phyloP scores from a whole-genome alignment of 1,284 basidiomycete species.

The Porphyrellus sp. region DNA sequence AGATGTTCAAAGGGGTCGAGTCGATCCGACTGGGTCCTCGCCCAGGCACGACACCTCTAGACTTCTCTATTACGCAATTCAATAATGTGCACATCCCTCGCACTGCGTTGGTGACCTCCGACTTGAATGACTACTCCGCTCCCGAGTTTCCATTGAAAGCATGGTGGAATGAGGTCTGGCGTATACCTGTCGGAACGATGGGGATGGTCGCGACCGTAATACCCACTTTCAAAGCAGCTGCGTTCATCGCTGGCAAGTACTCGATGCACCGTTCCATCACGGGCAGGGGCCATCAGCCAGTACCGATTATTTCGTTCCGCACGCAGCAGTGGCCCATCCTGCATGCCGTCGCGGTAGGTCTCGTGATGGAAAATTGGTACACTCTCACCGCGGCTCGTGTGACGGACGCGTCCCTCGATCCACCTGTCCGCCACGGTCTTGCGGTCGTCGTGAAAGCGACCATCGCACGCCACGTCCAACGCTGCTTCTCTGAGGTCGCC shows the following conservation, averaged over 20 bases:
- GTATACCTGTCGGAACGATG: not conserved
- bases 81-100: too few species aligned
- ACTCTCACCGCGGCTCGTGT: not conserved
- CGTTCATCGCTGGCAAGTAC: not conserved
- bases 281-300: not conserved
- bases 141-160: too few species aligned
- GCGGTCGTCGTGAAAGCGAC: not conserved
- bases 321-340: constrained; percentile 1
- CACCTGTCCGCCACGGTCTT: not conserved
- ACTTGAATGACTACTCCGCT: too few species aligned
- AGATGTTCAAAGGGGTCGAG: too few species aligned
- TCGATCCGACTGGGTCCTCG: too few species aligned
- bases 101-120: too few species aligned
- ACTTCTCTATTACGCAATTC: too few species aligned
- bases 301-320: constrained; percentile 2
- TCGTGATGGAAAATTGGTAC: constrained; percentile 1
- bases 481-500: not conserved
- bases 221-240: not conserved
- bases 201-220: not conserved
- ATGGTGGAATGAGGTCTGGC: too few species aligned
- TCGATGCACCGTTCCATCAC: not conserved
- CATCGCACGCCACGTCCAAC: not conserved
- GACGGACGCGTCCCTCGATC: not conserved
- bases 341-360: not conserved
- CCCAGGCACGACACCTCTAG: too few species aligned